phyloP scores from a whole-genome alignment of 1,284 basidiomycete species.

The Schizopora paradoxa region DNA sequence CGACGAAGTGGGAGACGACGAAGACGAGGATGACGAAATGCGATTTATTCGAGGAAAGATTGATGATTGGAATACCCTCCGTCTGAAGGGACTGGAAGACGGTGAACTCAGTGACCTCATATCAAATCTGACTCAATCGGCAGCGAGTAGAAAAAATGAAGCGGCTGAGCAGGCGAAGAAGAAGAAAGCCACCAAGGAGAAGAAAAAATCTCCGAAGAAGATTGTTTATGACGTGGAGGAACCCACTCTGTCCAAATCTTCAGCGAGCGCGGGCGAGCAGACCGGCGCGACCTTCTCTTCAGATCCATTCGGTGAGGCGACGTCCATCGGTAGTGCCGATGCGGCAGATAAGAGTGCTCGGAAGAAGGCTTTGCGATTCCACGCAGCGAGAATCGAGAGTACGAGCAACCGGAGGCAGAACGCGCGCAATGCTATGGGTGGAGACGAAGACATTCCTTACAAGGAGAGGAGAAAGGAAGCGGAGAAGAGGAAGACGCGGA shows the following conservation, averaged over 20 bases:
- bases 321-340: slow-evolving; percentile 64
- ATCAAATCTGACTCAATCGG: slow-evolving; percentile 36
- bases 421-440: slow-evolving; percentile 61
- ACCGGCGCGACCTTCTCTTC: slow-evolving; percentile 21
- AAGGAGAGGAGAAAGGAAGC: slow-evolving; percentile 59
- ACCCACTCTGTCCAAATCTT: slow-evolving; percentile 42
- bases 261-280: slow-evolving; percentile 24
- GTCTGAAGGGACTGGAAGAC: slow-evolving; percentile 35
- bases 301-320: slow-evolving; percentile 59
- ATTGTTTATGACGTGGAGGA: slow-evolving; percentile 69
- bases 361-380: slow-evolving; percentile 80
- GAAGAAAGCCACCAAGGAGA: slow-evolving; percentile 38
- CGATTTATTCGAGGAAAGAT: slow-evolving; percentile 18
- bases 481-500: slow-evolving; percentile 48
- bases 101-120: slow-evolving; percentile 54
- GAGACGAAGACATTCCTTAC: slow-evolving; percentile 89
- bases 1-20: slow-evolving; percentile 34
- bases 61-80: slow-evolving; percentile 22
- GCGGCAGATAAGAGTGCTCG: slow-evolving; percentile 76
- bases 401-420: slow-evolving; percentile 65
- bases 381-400: slow-evolving; percentile 78
- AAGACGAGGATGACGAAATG: slow-evolving; percentile 20
- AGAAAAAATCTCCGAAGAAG: slow-evolving; percentile 22
- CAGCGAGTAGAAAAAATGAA: slow-evolving; percentile 25
- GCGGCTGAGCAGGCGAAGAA: slow-evolving; percentile 28